phyloP scores from a whole-genome alignment of 371 early-diverging fungal species.

The Pancytospora epiphaga region DNA sequence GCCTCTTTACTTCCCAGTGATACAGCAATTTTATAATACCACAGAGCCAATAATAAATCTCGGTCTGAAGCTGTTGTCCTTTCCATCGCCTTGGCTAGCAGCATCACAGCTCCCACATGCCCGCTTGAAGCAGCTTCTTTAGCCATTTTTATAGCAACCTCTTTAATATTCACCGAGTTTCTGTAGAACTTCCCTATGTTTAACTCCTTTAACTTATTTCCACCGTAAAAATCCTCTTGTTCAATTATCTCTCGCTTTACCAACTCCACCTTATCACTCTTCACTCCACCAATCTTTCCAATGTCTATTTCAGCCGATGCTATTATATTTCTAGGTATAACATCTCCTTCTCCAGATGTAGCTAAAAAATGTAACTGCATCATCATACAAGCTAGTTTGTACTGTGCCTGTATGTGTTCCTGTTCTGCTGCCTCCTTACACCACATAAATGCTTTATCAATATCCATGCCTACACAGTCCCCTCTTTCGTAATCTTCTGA shows the following conservation, averaged over 20 bases:
- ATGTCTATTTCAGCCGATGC: not conserved
- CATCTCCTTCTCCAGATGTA: not conserved
- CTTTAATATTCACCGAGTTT: not conserved
- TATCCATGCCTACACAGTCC: constrained; percentile 24
- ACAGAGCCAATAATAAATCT: constrained; percentile 39
- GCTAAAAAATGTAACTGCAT: constrained; percentile 19
- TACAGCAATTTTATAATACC: constrained; percentile 59
- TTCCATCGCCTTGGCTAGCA: constrained; percentile 42
- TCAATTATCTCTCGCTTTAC: not conserved
- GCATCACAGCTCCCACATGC: constrained; percentile 31
- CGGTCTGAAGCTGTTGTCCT: constrained; percentile 26
- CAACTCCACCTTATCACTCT: not conserved
- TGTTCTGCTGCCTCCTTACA: constrained; percentile 49
- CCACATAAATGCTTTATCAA: constrained; percentile 44
- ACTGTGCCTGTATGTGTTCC: constrained; percentile 52
- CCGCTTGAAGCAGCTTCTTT: constrained; percentile 43
- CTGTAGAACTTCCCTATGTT: not conserved
- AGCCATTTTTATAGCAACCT: constrained; percentile 33
- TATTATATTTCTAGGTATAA: not conserved
- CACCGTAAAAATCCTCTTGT: not conserved
- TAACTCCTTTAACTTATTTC: not conserved
- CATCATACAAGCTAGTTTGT: constrained; percentile 27
- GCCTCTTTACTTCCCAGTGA: constrained; percentile 8
- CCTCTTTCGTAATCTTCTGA: constrained; percentile 52
- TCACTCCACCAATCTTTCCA: not conserved